Conservation (phyloP, 108 stramenopile genomes). For the Pseudonitzschia delicatissima region DNA sequence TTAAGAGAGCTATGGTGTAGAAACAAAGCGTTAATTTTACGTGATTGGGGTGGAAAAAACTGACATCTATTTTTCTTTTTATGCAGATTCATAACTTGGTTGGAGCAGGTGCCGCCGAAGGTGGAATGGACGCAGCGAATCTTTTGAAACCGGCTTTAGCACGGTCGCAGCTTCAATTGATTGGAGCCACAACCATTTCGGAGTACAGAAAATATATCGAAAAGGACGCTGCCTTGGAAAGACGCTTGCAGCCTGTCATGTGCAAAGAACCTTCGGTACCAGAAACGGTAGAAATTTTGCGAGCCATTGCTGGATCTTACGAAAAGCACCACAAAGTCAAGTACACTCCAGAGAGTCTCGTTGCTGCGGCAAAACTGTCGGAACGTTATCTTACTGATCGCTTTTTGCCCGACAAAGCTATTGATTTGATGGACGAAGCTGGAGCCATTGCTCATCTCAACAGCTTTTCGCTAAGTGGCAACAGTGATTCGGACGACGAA, state of each 20-base stretch:
- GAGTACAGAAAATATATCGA: conserved; percentile 93
- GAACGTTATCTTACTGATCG: conserved; percentile 81
- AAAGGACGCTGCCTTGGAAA: conserved; percentile 89
- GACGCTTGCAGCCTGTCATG: conserved; percentile 84
- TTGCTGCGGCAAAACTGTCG: conserved; percentile 64
- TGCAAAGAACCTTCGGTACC: conserved; percentile 81
- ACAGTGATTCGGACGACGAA: conserved; percentile 26
- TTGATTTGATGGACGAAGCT: conserved; percentile 97
- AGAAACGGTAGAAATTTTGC: conserved; percentile 73
- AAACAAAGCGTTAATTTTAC: too few relatives aligned
- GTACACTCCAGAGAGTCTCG: conserved; percentile 55
- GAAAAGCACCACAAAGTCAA: conserved; percentile 71
- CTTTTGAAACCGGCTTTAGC: conserved; percentile 90
- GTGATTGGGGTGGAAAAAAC: conserved; percentile 38
- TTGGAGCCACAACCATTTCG: conserved; percentile 88
- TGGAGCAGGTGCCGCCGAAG: conserved; percentile 84
- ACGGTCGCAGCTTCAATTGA: conserved; percentile 77
- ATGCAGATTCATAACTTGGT: conserved; percentile 68
- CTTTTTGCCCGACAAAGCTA: conserved; percentile 85
- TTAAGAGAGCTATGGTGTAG: too few relatives aligned
- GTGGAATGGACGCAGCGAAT: conserved; percentile 91
- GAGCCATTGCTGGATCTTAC: conserved; percentile 68
- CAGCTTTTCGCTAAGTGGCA: conserved; percentile 18
- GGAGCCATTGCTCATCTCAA: conserved; percentile 91
- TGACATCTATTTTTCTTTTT: conserved; percentile 12